Evolutionary conservation across 352 stramenopile species (phyloP), one percentile per base, ranked within the genome.

Genomic region (Phytophthora cryptogea): DNA sequence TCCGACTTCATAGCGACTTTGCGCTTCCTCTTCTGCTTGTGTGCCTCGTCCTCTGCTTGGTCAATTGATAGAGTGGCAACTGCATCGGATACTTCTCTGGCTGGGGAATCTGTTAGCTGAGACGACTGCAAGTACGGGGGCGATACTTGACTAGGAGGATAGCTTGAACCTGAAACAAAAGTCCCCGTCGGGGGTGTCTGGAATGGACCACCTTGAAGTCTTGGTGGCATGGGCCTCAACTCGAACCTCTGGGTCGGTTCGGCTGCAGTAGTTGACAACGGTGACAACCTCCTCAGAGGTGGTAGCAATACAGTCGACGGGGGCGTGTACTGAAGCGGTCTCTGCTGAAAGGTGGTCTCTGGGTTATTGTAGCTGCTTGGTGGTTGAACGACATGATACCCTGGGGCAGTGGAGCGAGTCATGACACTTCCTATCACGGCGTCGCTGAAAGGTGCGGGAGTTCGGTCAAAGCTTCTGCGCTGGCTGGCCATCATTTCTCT

Each of bases 1-100:
- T 80, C 68, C 0, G 73, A 75, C 63, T 82, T 81, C 39, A 72
- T 16, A 23, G 58, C 68, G n/a, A 66, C 54, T 23, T 32, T 43
- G 27, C 66, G 69, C 39, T 75, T 84, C 32, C 67, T 67, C 45
- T 70, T 73, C 27, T 46, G 60, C 8, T 54, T 59, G 32, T 40
- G 30, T 11, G 31, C 51, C 11, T 40, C 8, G 5, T 41, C 28
- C n/a, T 26, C 33, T 13, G 17, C 0, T 7, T 42, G 39, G 27
- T 28, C 39, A 32, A 68, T 68, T 11, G 62, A 68, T 13, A 74
- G 30, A 10, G 56, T 57, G 17, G 55, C 51, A 5, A 64, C 57
- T 17, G 56, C 41, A 28, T 48, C 26, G 32, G 66, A 55, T 17
- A 68, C 51, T 9, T 16, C 26, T 44, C 54, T 44, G 27, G 61